Evolutionary conservation across 2,329 filamentous ascomycete genomes (phyloP).

Genomic region (Microsporum audouinii): DNA sequence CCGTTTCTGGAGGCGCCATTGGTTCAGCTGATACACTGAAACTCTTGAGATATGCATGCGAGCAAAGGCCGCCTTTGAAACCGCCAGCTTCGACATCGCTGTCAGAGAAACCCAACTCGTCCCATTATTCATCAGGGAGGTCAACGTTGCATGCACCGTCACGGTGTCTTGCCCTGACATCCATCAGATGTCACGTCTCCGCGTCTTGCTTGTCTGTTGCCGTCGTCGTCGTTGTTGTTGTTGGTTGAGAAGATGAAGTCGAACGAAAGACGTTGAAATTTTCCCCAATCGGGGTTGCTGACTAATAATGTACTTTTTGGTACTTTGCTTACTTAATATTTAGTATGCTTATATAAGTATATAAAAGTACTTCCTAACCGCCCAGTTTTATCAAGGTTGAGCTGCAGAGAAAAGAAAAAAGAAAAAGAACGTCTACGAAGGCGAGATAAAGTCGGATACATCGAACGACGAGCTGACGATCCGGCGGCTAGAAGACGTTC

Average conservation of each 20-base stretch:
- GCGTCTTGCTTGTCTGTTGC: background rate
- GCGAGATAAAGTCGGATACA: background rate
- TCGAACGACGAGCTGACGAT: background rate
- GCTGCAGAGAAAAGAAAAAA: no score
- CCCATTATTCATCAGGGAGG: background rate
- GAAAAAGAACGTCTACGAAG: background rate
- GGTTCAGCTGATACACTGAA: background rate
- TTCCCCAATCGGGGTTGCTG: background rate
- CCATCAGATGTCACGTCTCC: background rate
- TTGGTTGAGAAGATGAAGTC: background rate
- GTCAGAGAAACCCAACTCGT: background rate
- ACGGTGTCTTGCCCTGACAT: background rate
- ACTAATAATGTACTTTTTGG: background rate
- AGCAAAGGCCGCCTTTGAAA: background rate
- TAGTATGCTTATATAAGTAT: background rate
- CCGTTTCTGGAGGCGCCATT: background rate
- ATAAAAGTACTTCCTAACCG: background rate
- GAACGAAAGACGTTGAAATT: background rate
- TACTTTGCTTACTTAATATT: background rate
- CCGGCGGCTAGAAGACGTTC: background rate
- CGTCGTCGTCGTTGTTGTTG: background rate
- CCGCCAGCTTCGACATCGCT: background rate
- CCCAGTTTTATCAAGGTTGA: background rate
- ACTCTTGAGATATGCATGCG: background rate
- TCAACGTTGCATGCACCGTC: background rate